Conservation (phyloP, 2,329 filamentous ascomycete genomes). For the Delphinella strobiligena region DNA sequence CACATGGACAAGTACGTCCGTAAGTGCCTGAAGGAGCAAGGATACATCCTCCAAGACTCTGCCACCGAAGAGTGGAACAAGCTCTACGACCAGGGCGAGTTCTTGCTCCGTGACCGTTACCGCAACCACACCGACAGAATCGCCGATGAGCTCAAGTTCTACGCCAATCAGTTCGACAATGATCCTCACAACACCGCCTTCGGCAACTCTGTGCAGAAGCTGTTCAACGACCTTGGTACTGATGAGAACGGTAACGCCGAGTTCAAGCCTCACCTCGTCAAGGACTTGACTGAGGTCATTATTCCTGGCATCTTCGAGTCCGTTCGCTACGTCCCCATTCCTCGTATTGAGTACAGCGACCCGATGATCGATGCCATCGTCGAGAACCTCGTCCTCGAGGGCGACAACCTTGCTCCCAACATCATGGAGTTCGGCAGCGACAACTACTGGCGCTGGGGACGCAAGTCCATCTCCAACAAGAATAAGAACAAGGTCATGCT, state of each 20-base stretch:
- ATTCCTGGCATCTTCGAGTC: constrained; percentile 72
- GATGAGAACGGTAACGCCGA: constrained; percentile 70
- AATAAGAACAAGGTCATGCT: constrained; percentile 77
- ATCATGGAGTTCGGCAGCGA: constrained; percentile 77
- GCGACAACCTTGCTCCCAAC: constrained; percentile 94
- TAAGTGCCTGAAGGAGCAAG: constrained; percentile 74
- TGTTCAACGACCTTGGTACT: constrained; percentile 84
- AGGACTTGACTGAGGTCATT: constrained; percentile 79
- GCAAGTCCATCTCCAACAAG: constrained; percentile 73
- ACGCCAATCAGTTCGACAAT: constrained; percentile 77
- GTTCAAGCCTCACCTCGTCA: constrained; percentile 89
- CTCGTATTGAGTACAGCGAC: constrained; percentile 87
- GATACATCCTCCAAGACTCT: constrained; percentile 74
- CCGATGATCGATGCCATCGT: constrained; percentile 73
- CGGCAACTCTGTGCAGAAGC: constrained; percentile 59
- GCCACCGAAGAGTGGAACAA: constrained; percentile 73
- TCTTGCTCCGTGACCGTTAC: constrained; percentile 81
- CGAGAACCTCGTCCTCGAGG: constrained; percentile 91
- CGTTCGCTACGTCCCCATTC: constrained; percentile 80
- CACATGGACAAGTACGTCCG: constrained; percentile 65
- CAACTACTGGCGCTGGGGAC: constrained; percentile 90
- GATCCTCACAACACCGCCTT: constrained; percentile 82
- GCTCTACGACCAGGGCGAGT: constrained; percentile 75
- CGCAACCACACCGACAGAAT: constrained; percentile 73
- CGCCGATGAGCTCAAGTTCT: constrained; percentile 79